Evolutionary conservation across 1,284 basidiomycete species (phyloP), one percentile per base, ranked within the genome.

Genomic region (Apiotrichum sp.): DNA sequence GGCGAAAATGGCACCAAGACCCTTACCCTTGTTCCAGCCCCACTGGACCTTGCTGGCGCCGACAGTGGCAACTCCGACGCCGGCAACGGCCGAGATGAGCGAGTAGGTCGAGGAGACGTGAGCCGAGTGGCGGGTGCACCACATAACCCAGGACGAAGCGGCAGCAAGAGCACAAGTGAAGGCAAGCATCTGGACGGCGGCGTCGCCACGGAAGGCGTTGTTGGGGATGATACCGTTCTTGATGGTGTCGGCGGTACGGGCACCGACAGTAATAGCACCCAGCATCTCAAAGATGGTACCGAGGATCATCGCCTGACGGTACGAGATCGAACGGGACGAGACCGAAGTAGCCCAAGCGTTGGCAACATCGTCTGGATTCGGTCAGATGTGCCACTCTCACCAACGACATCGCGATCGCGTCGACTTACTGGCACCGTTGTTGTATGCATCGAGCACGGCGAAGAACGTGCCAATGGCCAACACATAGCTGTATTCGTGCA

Each of bases 11-110:
- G 74, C 73, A 16, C 73, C 76, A 39, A 79, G 65, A 50, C 79
- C 79, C 63, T 77, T 77, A 29, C 78, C 78, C 14, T 65, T 63
- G 63, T 79, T 76, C 80, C 80, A 81, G 13, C 79, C 78, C 79
- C 79, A 81, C 49, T 76, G 63, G 36, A 79, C 78, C 1, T 71
- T 62, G 36, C 62, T 58, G 6, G 68, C 66, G 6, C 79, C 78
- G 41, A 71, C 78, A 10, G 73, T 70, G 5, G 79, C 80, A 38
- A 80, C 73, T 53, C 80, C 80, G 42, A 79, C 78, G 65, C 79
- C 79, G 14, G 76, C 77, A 13, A 80, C 63, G 6, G 78, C 75
- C 2, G 78, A 77, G 50, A 80, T 72, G 57, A 79, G 72, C 6
- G 71, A 75, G 65, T 77, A 77, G 51, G 76, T 78, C 33, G 72